These are phyloP conservation scores for Arthroderma uncinatum DNA, from an alignment of 2,329 filamentous ascomycete genomes.

Conservation along the genomic window DNA sequence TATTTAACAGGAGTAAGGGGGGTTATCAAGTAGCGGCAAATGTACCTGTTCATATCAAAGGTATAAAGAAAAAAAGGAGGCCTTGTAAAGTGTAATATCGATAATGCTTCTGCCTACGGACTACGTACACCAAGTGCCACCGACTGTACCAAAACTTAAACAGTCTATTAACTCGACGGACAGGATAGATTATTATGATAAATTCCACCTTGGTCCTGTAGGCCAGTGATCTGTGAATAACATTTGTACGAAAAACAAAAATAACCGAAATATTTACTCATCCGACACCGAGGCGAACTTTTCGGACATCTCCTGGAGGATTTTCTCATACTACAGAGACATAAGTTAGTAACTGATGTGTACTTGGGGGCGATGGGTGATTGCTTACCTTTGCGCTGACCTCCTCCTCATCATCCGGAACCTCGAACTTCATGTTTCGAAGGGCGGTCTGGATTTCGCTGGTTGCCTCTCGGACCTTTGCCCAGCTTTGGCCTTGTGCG, in stretches of 20 bases:
- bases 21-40: too few species aligned
- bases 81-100: background rate
- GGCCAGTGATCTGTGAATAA: conserved; percentile 1
- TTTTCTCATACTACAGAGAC: conserved; percentile 64
- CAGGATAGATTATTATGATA: conserved; percentile 4
- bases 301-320: conserved; percentile 85
- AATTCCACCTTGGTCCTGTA: conserved; percentile 5
- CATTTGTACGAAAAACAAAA: background rate
- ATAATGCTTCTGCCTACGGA: background rate
- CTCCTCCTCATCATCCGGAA: conserved; percentile 70
- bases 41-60: too few species aligned
- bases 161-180: conserved; percentile 3
- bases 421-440: conserved; percentile 91
- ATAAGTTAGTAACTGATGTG: conserved; percentile 28
- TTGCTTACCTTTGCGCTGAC: conserved; percentile 67
- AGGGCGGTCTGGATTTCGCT: conserved; percentile 73
- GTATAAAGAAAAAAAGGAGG: background rate
- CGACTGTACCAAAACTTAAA: background rate
- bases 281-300: conserved; percentile 95
- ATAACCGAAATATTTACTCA: conserved; percentile 49
- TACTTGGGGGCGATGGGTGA: conserved; percentile 7
- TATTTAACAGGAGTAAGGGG: background rate
- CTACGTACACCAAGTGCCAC: background rate
- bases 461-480: conserved; percentile 84
- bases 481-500: conserved; percentile 80